Evolutionary conservation across 2,329 filamentous ascomycete genomes (phyloP).

Genomic region (Fusarium anguioides): DNA sequence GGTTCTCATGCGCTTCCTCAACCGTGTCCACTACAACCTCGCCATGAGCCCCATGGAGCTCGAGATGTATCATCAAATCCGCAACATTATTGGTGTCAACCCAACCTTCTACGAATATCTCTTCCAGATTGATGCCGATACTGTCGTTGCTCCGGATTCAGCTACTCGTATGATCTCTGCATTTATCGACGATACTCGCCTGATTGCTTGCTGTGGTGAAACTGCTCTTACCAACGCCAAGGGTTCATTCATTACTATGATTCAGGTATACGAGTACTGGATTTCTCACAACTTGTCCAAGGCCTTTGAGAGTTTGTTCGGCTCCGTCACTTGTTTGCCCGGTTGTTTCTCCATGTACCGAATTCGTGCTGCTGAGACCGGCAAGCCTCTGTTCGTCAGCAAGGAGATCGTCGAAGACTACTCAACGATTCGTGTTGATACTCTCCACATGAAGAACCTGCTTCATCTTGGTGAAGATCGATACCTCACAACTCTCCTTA

Average conservation of each 20-base stretch:
- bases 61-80: slow-evolving; percentile 98
- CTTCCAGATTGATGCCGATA: slow-evolving; percentile 97
- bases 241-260: slow-evolving; percentile 95
- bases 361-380: slow-evolving; percentile 91
- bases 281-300: slow-evolving; percentile 98
- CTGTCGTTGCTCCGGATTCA: slow-evolving; percentile 88
- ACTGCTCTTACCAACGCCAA: slow-evolving; percentile 94
- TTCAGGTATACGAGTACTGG: slow-evolving; percentile 99
- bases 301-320: slow-evolving; percentile 97
- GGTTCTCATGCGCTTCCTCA: slow-evolving; percentile 98
- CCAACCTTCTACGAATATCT: slow-evolving; percentile 98
- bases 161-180: slow-evolving; percentile 91
- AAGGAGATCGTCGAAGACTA: slow-evolving; percentile 90
- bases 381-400: slow-evolving; percentile 96
- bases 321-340: slow-evolving; percentile 95
- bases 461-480: slow-evolving; percentile 97
- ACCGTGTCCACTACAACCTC: slow-evolving; percentile 97
- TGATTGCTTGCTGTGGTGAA: slow-evolving; percentile 96
- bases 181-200: slow-evolving; percentile 89
- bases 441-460: slow-evolving; percentile 98
- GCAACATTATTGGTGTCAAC: slow-evolving; percentile 98
- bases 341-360: slow-evolving; percentile 99
- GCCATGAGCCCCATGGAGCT: slow-evolving; percentile 96
- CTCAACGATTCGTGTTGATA: slow-evolving; percentile 93
- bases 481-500: slow-evolving; percentile 91